Base-by-base conservation (phyloP, 257 asterid species). In the Ehretia macrophylla region DNA sequence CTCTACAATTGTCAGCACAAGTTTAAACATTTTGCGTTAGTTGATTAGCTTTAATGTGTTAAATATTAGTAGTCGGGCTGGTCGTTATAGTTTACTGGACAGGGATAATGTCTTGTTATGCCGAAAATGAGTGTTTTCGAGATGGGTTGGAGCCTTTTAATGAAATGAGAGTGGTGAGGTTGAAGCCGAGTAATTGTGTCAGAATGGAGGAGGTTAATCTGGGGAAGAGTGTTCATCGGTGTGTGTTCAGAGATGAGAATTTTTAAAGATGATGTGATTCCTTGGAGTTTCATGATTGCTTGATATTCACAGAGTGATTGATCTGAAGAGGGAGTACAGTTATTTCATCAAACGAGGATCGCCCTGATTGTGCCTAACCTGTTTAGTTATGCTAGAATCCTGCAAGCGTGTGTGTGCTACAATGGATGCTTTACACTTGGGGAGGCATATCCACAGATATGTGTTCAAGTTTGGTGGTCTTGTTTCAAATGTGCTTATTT, bases 251-350 rank as follows among this genome's bases (percentile, higher is more conserved):
- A 88, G 86, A 85, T 71, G 90, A 85, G 57, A 27, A 81, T 85
- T 68, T 93, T 93, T 11, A 83, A 79, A 82, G 67, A 73, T 44
- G 82, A 83, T 48, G 88, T 90, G 52, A 85, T 90, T 66, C 90
- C 95, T 10, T 90, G 96, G n/a, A 90, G 96, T 68, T 85, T 90
- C 79, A 90, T 90, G 94, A 90, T 90, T 59, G 81, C 97, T 4
- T 81, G 97, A 1, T 85, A 78, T 72, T 90, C 97, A 19, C 96
- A 90, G 69, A 75, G 83, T 80, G 82, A 73, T 53, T 69, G 35
- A 35, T 85, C 84, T 62, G 77, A 73, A 22, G 90, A 87, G 74
- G 95, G 96, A 0, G 58, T 90, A 79, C 72, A 65, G 63, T 62
- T 87, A 56, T 90, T 87, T 75, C 22, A 67, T 51, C 73, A 70